Evolutionary conservation across 1,139 yeast genomes (phyloP), one percentile per base, ranked within the genome.

Genomic region (Arxiozyma slooffiae): DNA sequence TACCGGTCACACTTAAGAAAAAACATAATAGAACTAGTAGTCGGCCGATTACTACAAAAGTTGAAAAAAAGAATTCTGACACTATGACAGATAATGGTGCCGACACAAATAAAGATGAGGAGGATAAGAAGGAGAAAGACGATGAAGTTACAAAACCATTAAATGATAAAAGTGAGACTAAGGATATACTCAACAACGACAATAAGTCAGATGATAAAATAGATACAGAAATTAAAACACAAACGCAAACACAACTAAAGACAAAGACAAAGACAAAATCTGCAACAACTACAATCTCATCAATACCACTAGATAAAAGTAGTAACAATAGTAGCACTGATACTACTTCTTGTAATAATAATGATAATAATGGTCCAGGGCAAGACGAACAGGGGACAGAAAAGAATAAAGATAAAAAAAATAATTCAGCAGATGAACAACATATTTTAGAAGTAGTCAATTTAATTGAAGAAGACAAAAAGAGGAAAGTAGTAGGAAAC

Each of bases 391-490:
- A 9, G 9, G 34, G 7, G 47, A 44, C 34, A 43, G 20, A 41
- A 45, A 24, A 39, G 14, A n/a, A n/a, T n/a, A n/a, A n/a, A n/a
- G n/a, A n/a, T n/a, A n/a, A n/a, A 47, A 52, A 20, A 49, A 45
- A 34, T 8, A 45, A 46, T 41, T 20, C 44, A 8, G 23, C 23
- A 24, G 44, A 41, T 17, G 44, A 41, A 17, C 44, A 34, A 24
- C 44, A 41, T 41, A 20, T 26, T 46, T 40, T 16, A 42, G 48
- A 55, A 23, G 52, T 55, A 14, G 51, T 53, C 34, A 50, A 50
- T 41, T 51, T 57, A 24, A 53, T 57, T 42, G 52, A 53, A 37
- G 41, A 52, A 26, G 60, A 56, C 36, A 50, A 41, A 20, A 45
- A 52, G 18, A 57, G 54, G 43, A 46, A 51, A 18, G 47, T 48